Evolutionary conservation across 192 early-diverging fungal species (phyloP).

Genomic region (Jimgerdemannia lactiflua): DNA sequence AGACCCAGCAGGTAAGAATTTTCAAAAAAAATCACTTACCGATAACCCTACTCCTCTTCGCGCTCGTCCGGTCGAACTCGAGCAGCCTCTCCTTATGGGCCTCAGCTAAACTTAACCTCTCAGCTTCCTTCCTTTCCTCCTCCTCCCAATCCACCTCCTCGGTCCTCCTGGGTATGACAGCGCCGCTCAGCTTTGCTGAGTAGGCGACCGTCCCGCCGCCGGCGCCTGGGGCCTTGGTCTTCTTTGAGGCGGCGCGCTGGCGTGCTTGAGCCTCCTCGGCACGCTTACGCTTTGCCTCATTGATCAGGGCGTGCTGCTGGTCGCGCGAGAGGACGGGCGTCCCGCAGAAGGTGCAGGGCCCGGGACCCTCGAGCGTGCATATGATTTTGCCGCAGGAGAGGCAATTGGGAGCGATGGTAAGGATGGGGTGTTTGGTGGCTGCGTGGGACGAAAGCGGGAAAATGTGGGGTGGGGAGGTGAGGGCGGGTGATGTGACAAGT

Average conservation of each 20-base stretch:
- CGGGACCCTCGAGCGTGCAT: constrained; percentile 47
- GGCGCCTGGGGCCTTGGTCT: constrained; percentile 7
- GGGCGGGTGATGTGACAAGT: not conserved
- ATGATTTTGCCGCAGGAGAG: constrained; percentile 61
- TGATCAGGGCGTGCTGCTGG: constrained; percentile 46
- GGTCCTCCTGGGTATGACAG: constrained; percentile 8
- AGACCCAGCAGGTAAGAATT: not conserved
- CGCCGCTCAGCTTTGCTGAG: constrained; percentile 42
- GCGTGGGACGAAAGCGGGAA: not conserved
- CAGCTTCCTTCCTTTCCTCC: constrained; percentile 23
- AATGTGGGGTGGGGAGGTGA: not conserved
- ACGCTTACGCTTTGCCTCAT: constrained; percentile 46
- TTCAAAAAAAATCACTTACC: constrained; percentile 9
- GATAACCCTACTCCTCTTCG: constrained; percentile 36
- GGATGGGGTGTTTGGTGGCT: constrained; percentile 54
- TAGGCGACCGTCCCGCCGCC: constrained; percentile 31
- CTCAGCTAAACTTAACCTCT: constrained; percentile 29
- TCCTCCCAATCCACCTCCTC: constrained; percentile 18
- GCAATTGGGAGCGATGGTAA: constrained; percentile 54
- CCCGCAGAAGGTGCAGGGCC: constrained; percentile 56
- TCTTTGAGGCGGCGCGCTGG: constrained; percentile 24
- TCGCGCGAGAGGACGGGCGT: constrained; percentile 46
- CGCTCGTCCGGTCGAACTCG: constrained; percentile 47
- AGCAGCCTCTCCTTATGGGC: constrained; percentile 48
- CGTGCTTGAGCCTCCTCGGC: constrained; percentile 33